Evolutionary conservation across 192 early-diverging fungal species (phyloP).

Genomic region (Coemansia sp.): DNA sequence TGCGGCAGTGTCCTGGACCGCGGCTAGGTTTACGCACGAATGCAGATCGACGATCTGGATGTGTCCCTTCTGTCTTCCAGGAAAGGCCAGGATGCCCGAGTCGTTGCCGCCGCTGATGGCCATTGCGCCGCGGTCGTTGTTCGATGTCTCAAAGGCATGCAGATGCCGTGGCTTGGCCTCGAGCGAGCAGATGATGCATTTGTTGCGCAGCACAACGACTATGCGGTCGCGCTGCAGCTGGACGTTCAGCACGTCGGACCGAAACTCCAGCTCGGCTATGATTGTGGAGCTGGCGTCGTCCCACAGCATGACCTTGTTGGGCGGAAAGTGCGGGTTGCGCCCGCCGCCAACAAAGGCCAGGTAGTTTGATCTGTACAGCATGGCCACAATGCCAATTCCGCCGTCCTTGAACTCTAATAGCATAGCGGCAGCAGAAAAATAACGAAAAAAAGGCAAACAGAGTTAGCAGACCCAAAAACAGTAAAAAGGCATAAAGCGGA

Average conservation of each 20-base stretch:
- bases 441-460: not conserved
- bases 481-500: not conserved
- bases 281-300: constrained; percentile 74
- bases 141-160: constrained; percentile 79
- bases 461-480: not conserved
- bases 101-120: constrained; percentile 66
- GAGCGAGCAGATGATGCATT: constrained; percentile 80
- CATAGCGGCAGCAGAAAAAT: not conserved
- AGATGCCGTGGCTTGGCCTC: constrained; percentile 67
- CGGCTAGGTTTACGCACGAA: constrained; percentile 43
- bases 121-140: constrained; percentile 73
- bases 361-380: constrained; percentile 85
- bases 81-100: constrained; percentile 78
- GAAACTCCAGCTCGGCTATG: constrained; percentile 75
- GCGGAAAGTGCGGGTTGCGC: constrained; percentile 79
- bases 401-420: constrained; percentile 78
- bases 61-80: constrained; percentile 78
- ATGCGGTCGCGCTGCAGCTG: constrained; percentile 77
- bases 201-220: constrained; percentile 72
- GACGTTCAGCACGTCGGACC: constrained; percentile 77
- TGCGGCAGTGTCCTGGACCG: constrained; percentile 13
- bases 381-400: constrained; percentile 76
- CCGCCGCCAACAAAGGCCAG: constrained; percentile 84
- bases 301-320: constrained; percentile 85
- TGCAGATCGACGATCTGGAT: constrained; percentile 82